phyloP scores from a whole-genome alignment of 495 filamentous ascomycete species.

The Aspergillus funiculosus region DNA sequence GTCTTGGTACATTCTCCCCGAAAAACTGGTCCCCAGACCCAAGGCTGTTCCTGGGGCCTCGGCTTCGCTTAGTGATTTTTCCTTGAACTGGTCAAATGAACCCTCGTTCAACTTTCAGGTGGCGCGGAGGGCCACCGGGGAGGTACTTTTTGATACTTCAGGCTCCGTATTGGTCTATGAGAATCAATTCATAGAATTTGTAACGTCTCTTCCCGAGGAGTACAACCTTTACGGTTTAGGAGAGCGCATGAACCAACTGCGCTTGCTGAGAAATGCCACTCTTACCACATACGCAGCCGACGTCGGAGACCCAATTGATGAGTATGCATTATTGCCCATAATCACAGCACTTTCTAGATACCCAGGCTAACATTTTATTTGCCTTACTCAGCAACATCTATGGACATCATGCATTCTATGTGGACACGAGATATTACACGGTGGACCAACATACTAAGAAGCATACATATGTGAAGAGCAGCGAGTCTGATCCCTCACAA shows the following conservation, averaged over 20 bases:
- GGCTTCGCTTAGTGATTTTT: constrained; percentile 42
- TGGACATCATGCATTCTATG: constrained; percentile 56
- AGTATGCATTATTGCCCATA: constrained; percentile 21
- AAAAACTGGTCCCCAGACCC: constrained; percentile 57
- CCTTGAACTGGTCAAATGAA: constrained; percentile 54
- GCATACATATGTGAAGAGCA: constrained; percentile 47
- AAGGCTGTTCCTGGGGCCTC: constrained; percentile 36
- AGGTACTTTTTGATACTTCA: constrained; percentile 53
- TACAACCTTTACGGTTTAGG: constrained; percentile 63
- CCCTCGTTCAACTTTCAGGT: constrained; percentile 57
- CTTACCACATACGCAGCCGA: constrained; percentile 70
- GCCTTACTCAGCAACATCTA: constrained; percentile 52
- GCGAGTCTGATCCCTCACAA: constrained; percentile 47
- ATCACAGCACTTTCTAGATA: not conserved
- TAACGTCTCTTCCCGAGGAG: constrained; percentile 47
- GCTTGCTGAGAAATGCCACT: constrained; percentile 53
- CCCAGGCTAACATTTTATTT: not conserved
- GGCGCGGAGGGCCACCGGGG: constrained; percentile 49
- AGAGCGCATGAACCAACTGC: constrained; percentile 54
- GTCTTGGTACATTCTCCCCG: constrained; percentile 63
- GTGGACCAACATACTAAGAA: constrained; percentile 44
- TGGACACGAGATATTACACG: constrained; percentile 61
- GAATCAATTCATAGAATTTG: constrained; percentile 61
- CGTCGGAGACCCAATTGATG: constrained; percentile 54
- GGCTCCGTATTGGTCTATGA: constrained; percentile 55